Base-by-base conservation (phyloP, 805 yeast species). In the Nakazawaea laoshanensis region DNA sequence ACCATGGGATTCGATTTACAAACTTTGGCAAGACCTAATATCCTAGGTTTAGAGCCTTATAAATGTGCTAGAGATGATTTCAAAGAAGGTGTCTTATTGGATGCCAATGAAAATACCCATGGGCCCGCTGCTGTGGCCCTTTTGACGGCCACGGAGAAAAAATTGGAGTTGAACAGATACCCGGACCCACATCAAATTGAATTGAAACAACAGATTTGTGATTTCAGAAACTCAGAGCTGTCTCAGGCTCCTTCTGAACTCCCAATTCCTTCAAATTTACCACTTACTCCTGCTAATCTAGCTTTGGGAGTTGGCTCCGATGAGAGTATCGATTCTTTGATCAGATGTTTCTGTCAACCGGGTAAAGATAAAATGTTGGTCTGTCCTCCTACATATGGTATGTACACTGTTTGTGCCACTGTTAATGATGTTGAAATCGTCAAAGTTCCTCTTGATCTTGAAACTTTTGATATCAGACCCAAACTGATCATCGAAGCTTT, bases 231-330 rank as follows among this genome's bases (percentile, higher is more conserved):
- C 52, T 41, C 50, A 2, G 70, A 67, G 38, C 64, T 67, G 0
- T 33, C 36, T 2, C 32, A 34, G 1, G 44, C 40, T 5, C 28
- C 37, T 10, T 53, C 57, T 15, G 37, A 34, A 14, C 43, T 49
- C 18, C 42, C 41, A n/a, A 12, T 53, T 18, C 41, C 55, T 3
- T 35, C 13, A 9, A 30, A 33, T 13, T 26, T 50, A n/a, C 33
- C 46, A 2, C 50, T 84, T 40, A 57, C 61, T 2, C 71, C 82
- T 0, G 80, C 65, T 5, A 92, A 92, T 56, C 48, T 92, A 20
- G 87, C 94, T 50, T 66, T 92, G 21, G 98, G 98, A 27, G 98
- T 92, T 9, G 98, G 98, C 1, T 88, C 96, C 1, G 98, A 92
- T 55, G 98, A 92, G 57, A 76, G 92, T 47, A 87, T 92, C 39